Evolutionary conservation across 257 asterid species (phyloP).

Genomic region (Nicotiana noctiflora): DNA sequence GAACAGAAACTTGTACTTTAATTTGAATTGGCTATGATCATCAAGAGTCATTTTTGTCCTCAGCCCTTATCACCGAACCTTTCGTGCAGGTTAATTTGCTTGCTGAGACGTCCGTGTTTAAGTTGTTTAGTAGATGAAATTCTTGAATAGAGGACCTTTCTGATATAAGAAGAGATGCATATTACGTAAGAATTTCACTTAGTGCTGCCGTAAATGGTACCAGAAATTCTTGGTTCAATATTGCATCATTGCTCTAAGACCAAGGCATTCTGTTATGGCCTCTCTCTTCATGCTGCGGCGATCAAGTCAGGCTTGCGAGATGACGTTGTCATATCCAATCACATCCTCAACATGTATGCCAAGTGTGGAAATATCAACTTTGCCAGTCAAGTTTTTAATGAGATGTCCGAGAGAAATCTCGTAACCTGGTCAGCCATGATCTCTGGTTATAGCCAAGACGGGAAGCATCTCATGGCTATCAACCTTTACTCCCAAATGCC

Average conservation of each 20-base stretch:
- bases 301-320: constrained; percentile 43
- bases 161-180: background rate
- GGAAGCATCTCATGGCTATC: constrained; percentile 35
- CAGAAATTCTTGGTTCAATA: constrained; percentile 38
- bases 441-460: constrained; percentile 55
- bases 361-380: constrained; percentile 46
- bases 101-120: background rate
- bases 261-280: constrained; percentile 29
- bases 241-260: constrained; percentile 54
- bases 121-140: background rate
- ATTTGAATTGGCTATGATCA: background rate
- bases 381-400: constrained; percentile 50
- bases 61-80: background rate
- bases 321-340: constrained; percentile 37
- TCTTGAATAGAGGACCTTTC: background rate
- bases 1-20: background rate
- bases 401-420: constrained; percentile 49
- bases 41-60: background rate
- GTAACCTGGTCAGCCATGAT: constrained; percentile 71
- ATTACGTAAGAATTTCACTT: too few relatives aligned
- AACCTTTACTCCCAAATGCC: constrained; percentile 39
- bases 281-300: constrained; percentile 50
- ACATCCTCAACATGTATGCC: constrained; percentile 55
- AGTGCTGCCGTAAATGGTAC: constrained; percentile 22
- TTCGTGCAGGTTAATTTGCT: background rate